Percentiles rank a stretch among this genome's conserved stretches.
Conservation (phyloP, 2,329 filamentous ascomycete genomes). For the Diaporthe caulivora region DNA sequence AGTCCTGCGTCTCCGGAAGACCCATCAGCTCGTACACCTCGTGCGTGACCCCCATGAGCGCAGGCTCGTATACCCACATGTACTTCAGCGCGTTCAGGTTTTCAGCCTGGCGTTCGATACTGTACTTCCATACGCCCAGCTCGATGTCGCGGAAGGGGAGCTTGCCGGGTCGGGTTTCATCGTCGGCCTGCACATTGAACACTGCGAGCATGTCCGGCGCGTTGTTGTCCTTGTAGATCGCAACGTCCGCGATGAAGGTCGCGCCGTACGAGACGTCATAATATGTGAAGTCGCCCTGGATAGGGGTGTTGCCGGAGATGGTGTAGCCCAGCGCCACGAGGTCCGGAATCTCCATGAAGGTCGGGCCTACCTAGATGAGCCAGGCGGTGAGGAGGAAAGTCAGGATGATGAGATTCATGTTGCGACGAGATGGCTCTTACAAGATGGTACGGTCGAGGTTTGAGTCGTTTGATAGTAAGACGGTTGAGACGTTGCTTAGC, state of each 20-base stretch:
- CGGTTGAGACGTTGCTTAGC: background rate
- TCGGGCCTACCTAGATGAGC: background rate
- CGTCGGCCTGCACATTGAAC: background rate
- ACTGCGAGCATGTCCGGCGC: background rate
- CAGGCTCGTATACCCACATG: background rate
- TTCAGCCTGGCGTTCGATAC: background rate
- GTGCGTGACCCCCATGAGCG: background rate
- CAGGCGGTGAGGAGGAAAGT: background rate
- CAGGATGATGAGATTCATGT: background rate
- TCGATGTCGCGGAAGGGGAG: background rate
- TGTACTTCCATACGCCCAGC: background rate
- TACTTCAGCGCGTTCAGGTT: background rate
- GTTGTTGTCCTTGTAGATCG: background rate
- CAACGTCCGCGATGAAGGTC: background rate
- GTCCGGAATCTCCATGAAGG: background rate
- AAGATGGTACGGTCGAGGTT: background rate
- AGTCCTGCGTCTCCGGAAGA: background rate
- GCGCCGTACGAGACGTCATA: background rate
- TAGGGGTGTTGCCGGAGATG: background rate
- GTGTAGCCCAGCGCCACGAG: background rate
- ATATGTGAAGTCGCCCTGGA: background rate
- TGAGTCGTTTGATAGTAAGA: background rate
- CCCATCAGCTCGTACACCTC: background rate
- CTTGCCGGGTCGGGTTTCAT: background rate
- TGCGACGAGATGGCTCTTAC: background rate